Percentiles rank a stretch among this genome's conserved stretches.
Evolutionary conservation across 208 protist species (phyloP).

Genomic region (Crithidia brevicula): DNA sequence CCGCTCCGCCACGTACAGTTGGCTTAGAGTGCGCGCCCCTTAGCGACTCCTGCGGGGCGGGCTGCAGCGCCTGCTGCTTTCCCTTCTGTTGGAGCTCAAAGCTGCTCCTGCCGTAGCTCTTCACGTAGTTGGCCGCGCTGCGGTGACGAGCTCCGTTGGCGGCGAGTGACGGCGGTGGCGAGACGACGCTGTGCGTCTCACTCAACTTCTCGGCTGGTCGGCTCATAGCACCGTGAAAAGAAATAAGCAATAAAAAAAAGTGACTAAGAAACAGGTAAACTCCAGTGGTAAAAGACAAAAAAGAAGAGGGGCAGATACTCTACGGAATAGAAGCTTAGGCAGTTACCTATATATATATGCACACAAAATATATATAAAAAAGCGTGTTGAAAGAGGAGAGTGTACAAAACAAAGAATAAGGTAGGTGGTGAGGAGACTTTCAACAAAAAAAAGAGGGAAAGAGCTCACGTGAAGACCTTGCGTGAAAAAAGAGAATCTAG

Average conservation of each 20-base stretch:
- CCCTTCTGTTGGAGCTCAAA: conserved; percentile 18
- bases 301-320: conserved; percentile 11
- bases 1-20: neutral
- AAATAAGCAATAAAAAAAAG: neutral
- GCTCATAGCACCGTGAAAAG: conserved; percentile 5
- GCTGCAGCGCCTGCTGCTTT: conserved; percentile 10
- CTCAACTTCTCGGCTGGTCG: neutral
- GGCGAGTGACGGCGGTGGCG: conserved; percentile 24
- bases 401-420: no score
- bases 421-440: no score
- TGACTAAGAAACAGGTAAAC: no score
- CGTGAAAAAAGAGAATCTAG: no score
- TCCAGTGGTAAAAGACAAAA: conserved; percentile 10
- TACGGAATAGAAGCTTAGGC: no score
- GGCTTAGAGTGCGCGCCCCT: conserved; percentile 16
- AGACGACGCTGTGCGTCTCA: conserved; percentile 3
- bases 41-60: conserved; percentile 10
- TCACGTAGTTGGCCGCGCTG: conserved; percentile 27
- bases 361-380: no score
- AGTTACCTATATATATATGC: no score
- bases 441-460: no score
- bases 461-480: no score
- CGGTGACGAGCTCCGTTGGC: conserved; percentile 7
- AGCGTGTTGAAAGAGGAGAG: no score
- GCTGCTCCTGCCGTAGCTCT: conserved; percentile 25